A percentile compares a stretch with the other conserved stretches of the same genome.
Conservation (phyloP, 1,284 basidiomycete genomes). For the Cryptococcus floricola region DNA sequence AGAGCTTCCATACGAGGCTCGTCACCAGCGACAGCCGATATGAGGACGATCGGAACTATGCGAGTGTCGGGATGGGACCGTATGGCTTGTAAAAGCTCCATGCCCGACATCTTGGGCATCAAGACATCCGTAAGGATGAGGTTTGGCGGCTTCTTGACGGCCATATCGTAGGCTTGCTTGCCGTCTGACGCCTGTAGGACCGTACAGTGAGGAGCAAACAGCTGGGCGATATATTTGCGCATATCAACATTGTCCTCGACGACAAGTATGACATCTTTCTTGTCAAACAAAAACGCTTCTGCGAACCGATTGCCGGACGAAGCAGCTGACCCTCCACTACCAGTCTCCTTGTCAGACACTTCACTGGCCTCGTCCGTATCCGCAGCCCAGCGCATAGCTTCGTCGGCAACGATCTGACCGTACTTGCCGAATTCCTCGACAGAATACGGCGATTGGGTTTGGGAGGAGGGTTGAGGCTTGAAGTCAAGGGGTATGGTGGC, state of each 20-base stretch:
- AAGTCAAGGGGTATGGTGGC: conserved; percentile 18
- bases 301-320: conserved; percentile 10
- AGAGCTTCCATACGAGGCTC: conserved; percentile 37
- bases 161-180: conserved; percentile 41
- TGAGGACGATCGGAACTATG: conserved; percentile 32
- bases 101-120: conserved; percentile 43
- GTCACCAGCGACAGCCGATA: conserved; percentile 33
- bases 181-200: conserved; percentile 47
- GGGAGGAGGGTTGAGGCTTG: background rate
- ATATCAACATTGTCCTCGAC: conserved; percentile 43
- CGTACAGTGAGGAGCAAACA: conserved; percentile 44
- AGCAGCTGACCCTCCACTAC: conserved; percentile 1
- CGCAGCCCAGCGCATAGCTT: conserved; percentile 34
- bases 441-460: background rate
- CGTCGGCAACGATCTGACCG: conserved; percentile 32
- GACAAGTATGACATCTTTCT: conserved; percentile 28
- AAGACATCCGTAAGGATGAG: conserved; percentile 41
- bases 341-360: conserved; percentile 14
- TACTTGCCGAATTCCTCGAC: conserved; percentile 20
- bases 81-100: conserved; percentile 31
- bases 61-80: conserved; percentile 18
- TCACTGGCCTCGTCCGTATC: conserved; percentile 17
- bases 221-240: conserved; percentile 36
- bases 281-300: conserved; percentile 32
- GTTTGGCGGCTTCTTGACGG: conserved; percentile 21